Conservation (phyloP, 805 yeast genomes). For the Saturnispora mendoncae region DNA sequence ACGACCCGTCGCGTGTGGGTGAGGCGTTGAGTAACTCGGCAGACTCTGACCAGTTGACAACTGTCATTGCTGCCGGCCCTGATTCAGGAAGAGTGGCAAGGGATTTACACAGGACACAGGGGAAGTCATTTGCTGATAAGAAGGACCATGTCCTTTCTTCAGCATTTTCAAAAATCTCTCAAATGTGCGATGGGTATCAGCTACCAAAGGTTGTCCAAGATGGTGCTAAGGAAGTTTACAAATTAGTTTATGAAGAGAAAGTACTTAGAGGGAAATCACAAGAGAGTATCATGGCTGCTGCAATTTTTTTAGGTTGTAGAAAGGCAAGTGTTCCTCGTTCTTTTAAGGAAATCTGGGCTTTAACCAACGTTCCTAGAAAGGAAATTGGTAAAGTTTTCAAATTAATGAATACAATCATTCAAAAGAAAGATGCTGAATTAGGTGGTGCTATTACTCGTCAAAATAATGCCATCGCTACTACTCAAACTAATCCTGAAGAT, state of each 20-base stretch:
- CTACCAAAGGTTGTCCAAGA: slow-evolving; percentile 93
- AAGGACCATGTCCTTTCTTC: slow-evolving; percentile 81
- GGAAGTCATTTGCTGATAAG: slow-evolving; percentile 73
- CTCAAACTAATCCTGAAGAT: slow-evolving; percentile 89
- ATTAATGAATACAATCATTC: slow-evolving; percentile 56
- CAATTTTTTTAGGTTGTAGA: slow-evolving; percentile 89
- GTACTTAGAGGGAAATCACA: slow-evolving; percentile 83
- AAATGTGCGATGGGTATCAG: slow-evolving; percentile 95
- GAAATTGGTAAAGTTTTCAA: slow-evolving; percentile 90
- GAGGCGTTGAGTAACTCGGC: slow-evolving; percentile 90
- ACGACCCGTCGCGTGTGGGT: slow-evolving; percentile 98
- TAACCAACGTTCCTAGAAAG: slow-evolving; percentile 87
- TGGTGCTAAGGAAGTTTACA: slow-evolving; percentile 94
- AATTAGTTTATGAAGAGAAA: slow-evolving; percentile 80
- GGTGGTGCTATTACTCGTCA: slow-evolving; percentile 36
- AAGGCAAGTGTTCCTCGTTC: slow-evolving; percentile 91
- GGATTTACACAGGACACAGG: slow-evolving; percentile 85
- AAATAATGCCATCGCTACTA: slow-evolving; percentile 49
- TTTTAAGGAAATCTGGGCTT: slow-evolving; percentile 90
- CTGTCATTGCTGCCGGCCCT: slow-evolving; percentile 81
- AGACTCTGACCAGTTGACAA: slow-evolving; percentile 85
- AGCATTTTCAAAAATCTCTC: slow-evolving; percentile 85
- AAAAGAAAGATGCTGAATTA: slow-evolving; percentile 42
- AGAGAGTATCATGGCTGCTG: slow-evolving; percentile 93
- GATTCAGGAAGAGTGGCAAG: slow-evolving; percentile 83